A percentile compares a stretch with the other conserved stretches of the same genome.
Conservation (phyloP, 2,329 filamentous ascomycete genomes). For the Cladobotryum protrusum region DNA sequence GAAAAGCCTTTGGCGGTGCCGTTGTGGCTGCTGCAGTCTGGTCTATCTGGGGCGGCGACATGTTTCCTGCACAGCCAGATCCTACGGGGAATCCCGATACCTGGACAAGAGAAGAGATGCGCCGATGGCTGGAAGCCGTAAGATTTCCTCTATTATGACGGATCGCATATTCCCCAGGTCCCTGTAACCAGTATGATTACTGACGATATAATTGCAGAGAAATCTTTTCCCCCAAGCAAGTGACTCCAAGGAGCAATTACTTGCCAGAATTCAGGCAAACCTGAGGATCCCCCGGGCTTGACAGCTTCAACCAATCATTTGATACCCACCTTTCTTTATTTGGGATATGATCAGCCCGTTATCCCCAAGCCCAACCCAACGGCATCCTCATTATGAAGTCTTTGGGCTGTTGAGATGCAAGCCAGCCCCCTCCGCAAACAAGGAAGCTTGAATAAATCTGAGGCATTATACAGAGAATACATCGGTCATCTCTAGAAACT, state of each 20-base stretch:
- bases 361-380: background rate
- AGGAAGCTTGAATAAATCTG: background rate
- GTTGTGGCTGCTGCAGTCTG: slow-evolving; percentile 76
- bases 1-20: slow-evolving; percentile 69
- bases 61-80: slow-evolving; percentile 70
- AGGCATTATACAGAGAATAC: no score
- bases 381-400: background rate
- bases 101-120: slow-evolving; percentile 78
- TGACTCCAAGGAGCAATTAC: slow-evolving; percentile 40
- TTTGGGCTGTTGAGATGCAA: background rate
- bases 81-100: slow-evolving; percentile 64
- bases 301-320: background rate
- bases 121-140: slow-evolving; percentile 75
- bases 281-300: slow-evolving; percentile 36
- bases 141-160: slow-evolving; percentile 26
- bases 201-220: slow-evolving; percentile 27
- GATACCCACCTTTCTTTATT: background rate
- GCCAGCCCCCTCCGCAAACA: background rate
- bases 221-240: slow-evolving; percentile 39
- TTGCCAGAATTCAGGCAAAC: slow-evolving; percentile 42
- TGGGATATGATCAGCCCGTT: background rate
- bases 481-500: no score
- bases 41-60: slow-evolving; percentile 77
- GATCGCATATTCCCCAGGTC: background rate
- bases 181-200: background rate